A percentile compares a stretch with the other conserved stretches of the same genome.
Evolutionary conservation across 2,329 filamentous ascomycete species (phyloP).

Genomic region (Chrysosporium keratinophilum): DNA sequence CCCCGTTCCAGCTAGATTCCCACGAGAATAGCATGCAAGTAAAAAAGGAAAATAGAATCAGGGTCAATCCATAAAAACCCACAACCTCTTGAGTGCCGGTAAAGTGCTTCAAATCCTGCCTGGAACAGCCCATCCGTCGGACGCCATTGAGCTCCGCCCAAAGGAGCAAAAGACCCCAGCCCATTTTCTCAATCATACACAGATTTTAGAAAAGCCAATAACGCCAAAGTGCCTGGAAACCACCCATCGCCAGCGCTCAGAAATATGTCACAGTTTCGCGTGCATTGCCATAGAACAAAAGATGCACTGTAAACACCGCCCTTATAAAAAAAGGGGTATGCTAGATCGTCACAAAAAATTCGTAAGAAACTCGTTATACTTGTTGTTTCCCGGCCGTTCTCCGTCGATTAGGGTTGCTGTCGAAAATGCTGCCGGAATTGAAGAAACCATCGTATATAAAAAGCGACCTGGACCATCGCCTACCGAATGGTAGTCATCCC

Average conservation of each 20-base stretch:
- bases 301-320: conserved; percentile 4
- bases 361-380: conserved; percentile 4
- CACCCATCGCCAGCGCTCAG: conserved; percentile 9
- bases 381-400: background rate
- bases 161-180: background rate
- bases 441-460: background rate
- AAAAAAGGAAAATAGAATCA: too few relatives aligned
- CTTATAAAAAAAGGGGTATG: background rate
- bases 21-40: too few relatives aligned
- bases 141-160: background rate
- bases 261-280: conserved; percentile 4
- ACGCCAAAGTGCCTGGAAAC: background rate
- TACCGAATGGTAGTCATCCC: conserved; percentile 76
- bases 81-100: too few relatives aligned
- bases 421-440: background rate
- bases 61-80: too few relatives aligned
- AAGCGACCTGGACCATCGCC: background rate
- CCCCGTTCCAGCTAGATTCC: background rate
- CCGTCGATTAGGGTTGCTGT: background rate
- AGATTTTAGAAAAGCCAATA: background rate
- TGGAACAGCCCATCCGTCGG: background rate
- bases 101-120: background rate
- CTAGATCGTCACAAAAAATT: conserved; percentile 7
- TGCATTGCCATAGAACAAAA: background rate
- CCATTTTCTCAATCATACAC: background rate